Evolutionary conservation across 768 basidiomycete genomes (phyloP).

Genomic region (Tylopilus subfusipes): DNA sequence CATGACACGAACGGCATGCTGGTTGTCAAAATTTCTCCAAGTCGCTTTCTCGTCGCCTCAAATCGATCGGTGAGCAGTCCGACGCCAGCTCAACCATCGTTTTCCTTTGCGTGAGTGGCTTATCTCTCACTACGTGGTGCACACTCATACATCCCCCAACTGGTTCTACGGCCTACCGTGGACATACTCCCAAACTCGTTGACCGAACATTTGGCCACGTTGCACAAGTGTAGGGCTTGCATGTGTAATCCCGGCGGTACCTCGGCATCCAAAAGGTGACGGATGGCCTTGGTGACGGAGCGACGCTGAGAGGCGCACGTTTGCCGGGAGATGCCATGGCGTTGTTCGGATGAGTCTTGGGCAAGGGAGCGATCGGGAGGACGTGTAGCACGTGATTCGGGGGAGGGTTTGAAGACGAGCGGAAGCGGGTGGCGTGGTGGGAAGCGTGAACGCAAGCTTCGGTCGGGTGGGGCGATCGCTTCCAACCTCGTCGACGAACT

Average conservation of each 20-base stretch:
- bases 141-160: too few species aligned
- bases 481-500: too few species aligned
- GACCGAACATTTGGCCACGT: conserved; percentile 67
- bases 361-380: conserved; percentile 72
- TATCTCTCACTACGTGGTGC: too few species aligned
- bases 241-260: conserved; percentile 88
- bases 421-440: conserved; percentile 38
- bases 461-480: conserved; percentile 32
- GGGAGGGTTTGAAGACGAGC: conserved; percentile 40
- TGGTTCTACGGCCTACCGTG: conserved; percentile 55
- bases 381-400: conserved; percentile 57
- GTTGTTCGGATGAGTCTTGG: conserved; percentile 78
- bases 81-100: conserved; percentile 64
- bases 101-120: conserved; percentile 54
- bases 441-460: conserved; percentile 33
- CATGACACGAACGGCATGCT: conserved; percentile 59
- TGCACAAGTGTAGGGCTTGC: conserved; percentile 70
- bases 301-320: conserved; percentile 53
- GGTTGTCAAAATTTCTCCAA: conserved; percentile 68
- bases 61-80: conserved; percentile 58
- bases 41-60: conserved; percentile 50
- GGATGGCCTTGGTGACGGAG: conserved; percentile 54
- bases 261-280: conserved; percentile 65
- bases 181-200: conserved; percentile 70
- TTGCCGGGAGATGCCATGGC: conserved; percentile 67